Percentiles rank a stretch among this genome's conserved stretches.
Evolutionary conservation across 139 green algal genomes (phyloP).

Genomic region (Mychonastes homosphaera): DNA sequence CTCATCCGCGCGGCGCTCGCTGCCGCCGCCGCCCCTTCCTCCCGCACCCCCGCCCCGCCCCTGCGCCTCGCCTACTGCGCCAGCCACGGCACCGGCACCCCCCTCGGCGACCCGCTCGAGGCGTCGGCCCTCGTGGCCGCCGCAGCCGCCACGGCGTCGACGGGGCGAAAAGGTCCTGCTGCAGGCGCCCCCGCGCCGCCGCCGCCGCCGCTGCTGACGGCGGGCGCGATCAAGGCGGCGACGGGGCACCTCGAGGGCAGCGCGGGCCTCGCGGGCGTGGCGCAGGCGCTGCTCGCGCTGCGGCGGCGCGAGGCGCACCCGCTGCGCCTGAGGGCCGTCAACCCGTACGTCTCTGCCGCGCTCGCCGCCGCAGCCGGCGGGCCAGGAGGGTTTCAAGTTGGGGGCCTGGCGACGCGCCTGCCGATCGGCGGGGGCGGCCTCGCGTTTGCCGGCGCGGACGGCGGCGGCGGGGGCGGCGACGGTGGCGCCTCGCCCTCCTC

Average conservation of each 20-base stretch:
- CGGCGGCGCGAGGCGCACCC: slow-evolving; percentile 27
- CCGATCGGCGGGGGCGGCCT: too few species aligned
- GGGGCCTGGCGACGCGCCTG: too few species aligned
- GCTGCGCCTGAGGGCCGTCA: slow-evolving; percentile 52
- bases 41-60: background rate
- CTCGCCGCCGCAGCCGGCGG: background rate
- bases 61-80: slow-evolving; percentile 20
- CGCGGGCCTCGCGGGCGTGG: slow-evolving; percentile 62
- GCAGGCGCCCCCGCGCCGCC: slow-evolving; percentile 1
- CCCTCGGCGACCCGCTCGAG: slow-evolving; percentile 77
- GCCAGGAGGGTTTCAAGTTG: too few species aligned
- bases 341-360: slow-evolving; percentile 51
- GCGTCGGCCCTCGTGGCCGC: slow-evolving; percentile 42
- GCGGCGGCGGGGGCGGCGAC: too few species aligned
- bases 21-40: slow-evolving; percentile 6
- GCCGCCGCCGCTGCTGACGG: slow-evolving; percentile 25
- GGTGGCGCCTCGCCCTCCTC: too few species aligned
- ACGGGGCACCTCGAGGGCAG: slow-evolving; percentile 65
- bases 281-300: slow-evolving; percentile 38
- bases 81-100: slow-evolving; percentile 55
- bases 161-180: background rate
- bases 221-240: slow-evolving; percentile 54
- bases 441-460: too few species aligned
- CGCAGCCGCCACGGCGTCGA: too few species aligned
- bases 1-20: slow-evolving; percentile 40